Conservation (phyloP, 108 stramenopile species). For the Schizochytrium sp. region DNA sequence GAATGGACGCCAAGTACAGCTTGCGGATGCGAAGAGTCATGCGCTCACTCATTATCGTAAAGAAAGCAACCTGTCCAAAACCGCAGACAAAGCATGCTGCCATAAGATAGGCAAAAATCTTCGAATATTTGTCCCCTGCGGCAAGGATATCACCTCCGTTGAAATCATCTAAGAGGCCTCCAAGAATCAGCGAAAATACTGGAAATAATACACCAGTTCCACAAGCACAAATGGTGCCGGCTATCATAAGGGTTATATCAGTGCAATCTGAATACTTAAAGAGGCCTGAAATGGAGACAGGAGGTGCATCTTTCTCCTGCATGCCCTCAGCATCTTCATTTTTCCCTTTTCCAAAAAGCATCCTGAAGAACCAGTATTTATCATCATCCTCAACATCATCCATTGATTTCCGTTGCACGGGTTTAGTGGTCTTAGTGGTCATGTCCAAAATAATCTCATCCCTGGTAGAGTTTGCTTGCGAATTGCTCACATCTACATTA, state of each 20-base stretch:
- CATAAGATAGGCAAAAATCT: background rate
- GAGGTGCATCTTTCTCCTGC: background rate
- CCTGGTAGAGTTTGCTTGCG: too few species aligned
- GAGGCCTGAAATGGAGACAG: constrained; percentile 19
- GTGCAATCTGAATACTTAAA: constrained; percentile 22
- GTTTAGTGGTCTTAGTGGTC: too few species aligned
- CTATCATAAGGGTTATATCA: background rate
- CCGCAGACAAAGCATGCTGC: background rate
- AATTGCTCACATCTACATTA: too few species aligned
- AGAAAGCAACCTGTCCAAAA: background rate
- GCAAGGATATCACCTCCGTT: background rate
- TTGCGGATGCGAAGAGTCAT: constrained; percentile 49
- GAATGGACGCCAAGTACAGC: constrained; percentile 65
- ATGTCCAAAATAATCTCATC: too few species aligned
- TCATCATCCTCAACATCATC: too few species aligned
- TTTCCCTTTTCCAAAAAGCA: too few species aligned
- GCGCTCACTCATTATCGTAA: constrained; percentile 23
- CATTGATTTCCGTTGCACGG: too few species aligned
- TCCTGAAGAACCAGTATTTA: too few species aligned
- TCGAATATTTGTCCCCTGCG: background rate
- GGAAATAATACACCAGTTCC: background rate
- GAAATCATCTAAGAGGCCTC: constrained; percentile 8
- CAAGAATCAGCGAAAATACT: constrained; percentile 1
- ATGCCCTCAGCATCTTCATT: too few species aligned
- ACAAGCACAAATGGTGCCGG: background rate